Evolutionary conservation across 2,329 filamentous ascomycete genomes (phyloP).

Genomic region (Pestalotiopsis sp.): DNA sequence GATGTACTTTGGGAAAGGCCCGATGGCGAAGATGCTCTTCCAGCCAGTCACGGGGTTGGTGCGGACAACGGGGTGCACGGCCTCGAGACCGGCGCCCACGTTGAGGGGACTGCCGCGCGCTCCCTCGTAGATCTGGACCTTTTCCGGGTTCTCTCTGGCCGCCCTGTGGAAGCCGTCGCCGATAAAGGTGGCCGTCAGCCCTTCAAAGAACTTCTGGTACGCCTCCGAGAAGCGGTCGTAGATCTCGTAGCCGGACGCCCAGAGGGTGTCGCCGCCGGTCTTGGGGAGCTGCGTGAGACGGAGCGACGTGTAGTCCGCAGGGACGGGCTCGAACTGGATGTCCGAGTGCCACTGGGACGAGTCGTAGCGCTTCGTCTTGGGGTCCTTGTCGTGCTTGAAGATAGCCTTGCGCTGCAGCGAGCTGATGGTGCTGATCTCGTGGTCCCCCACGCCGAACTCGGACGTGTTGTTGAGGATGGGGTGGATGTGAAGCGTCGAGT

Average conservation of each 20-base stretch:
- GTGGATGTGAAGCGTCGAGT: constrained; percentile 62
- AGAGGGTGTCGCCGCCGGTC: constrained; percentile 61
- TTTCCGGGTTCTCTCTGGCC: constrained; percentile 28
- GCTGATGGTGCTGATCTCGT: constrained; percentile 61
- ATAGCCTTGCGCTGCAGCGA: constrained; percentile 48
- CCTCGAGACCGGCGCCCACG: constrained; percentile 45
- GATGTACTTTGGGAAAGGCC: constrained; percentile 42
- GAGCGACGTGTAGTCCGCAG: constrained; percentile 63
- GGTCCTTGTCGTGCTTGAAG: constrained; percentile 26
- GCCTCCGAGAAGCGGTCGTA: constrained; percentile 56
- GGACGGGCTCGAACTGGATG: constrained; percentile 61
- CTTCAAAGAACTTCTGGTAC: constrained; percentile 54
- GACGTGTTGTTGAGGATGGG: constrained; percentile 56
- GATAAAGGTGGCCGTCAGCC: constrained; percentile 48
- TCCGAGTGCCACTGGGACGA: constrained; percentile 56
- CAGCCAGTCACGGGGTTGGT: constrained; percentile 66
- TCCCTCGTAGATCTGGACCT: constrained; percentile 33
- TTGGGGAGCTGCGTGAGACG: constrained; percentile 56
- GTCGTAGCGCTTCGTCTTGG: constrained; percentile 35
- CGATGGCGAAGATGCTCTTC: constrained; percentile 49
- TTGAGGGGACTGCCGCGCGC: constrained; percentile 43
- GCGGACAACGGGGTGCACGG: constrained; percentile 57
- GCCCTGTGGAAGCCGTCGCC: constrained; percentile 38
- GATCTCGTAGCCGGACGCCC: constrained; percentile 63
- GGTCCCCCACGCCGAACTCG: constrained; percentile 54